phyloP scores from a whole-genome alignment of 2,329 filamentous ascomycete genomes.

The Reticulascus tulasneorum region DNA sequence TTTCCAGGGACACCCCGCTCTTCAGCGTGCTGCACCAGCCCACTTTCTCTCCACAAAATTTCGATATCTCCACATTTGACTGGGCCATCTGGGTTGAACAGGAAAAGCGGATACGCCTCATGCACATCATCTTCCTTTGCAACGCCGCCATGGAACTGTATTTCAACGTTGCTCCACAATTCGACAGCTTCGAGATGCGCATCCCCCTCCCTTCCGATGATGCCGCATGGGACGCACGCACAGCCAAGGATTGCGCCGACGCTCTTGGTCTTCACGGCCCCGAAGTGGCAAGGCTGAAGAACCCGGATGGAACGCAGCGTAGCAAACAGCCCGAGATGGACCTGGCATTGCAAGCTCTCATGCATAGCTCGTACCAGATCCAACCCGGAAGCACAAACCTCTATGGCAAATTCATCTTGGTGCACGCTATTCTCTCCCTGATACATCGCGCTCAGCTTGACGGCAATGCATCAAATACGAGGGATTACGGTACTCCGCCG shows the following conservation, averaged over 20 bases:
- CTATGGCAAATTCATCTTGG: conserved; percentile 69
- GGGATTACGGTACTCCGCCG: conserved; percentile 50
- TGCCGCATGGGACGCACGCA: conserved; percentile 66
- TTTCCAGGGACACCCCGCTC: conserved; percentile 43
- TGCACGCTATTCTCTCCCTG: conserved; percentile 64
- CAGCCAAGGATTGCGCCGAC: conserved; percentile 55
- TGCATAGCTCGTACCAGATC: conserved; percentile 56
- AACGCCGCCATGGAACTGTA: conserved; percentile 66
- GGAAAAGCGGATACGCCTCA: conserved; percentile 62
- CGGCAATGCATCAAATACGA: conserved; percentile 30
- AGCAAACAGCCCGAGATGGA: conserved; percentile 62
- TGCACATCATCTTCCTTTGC: conserved; percentile 61
- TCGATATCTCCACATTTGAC: conserved; percentile 52
- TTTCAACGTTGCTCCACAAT: conserved; percentile 63
- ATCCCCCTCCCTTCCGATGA: conserved; percentile 70
- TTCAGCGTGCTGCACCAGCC: conserved; percentile 61
- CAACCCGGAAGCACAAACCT: conserved; percentile 65
- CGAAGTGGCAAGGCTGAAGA: conserved; percentile 49
- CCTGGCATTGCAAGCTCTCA: conserved; percentile 56
- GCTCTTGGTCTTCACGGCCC: conserved; percentile 61
- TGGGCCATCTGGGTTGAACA: conserved; percentile 68
- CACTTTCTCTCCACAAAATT: conserved; percentile 39
- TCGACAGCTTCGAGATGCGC: conserved; percentile 61
- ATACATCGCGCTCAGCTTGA: conserved; percentile 44
- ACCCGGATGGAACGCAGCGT: conserved; percentile 59